Evolutionary conservation across 2,329 filamentous ascomycete genomes (phyloP), one percentile per base, ranked within the genome.

Genomic region (Fusarium bactridioides): DNA sequence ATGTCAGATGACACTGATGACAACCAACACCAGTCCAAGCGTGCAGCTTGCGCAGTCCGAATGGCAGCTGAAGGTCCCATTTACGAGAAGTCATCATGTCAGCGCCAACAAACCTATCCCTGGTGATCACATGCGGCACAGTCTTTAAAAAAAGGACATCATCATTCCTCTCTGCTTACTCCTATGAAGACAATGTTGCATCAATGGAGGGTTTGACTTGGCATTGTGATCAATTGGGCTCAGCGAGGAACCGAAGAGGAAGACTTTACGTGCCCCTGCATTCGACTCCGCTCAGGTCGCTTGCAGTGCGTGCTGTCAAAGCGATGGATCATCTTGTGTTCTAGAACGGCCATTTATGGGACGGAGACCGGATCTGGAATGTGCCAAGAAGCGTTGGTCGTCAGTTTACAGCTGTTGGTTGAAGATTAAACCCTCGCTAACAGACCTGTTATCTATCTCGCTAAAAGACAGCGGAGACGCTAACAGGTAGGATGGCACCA

Each of bases 361-460:
- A 48, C 40, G 10, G 5, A 18, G 9, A 10, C 54, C 54, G 33
- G 41, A 57, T 48, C 41, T 16, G 40, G 54, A 35, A 45, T 35
- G 25, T 57, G 54, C 54, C 40, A 48, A 57, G 54, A 33, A 13
- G 18, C 23, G 23, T 57, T 57, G 54, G 29, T 57, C 23, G 40
- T 33, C 48, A 57, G 50, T 29, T 54, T 25, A 16, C 50, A 54
- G 23, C 40, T 57, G 38, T 25, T 35, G 40, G 54, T 19, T 35
- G n/a, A 29, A 11, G 7, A 10, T 35, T 18, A 3, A 15, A 19
- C 10, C n/a, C 29, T 18, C 5, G 19, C 33, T 57, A 57, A 57
- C n/a, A 12, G 18, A 8, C 29, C n/a, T 35, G 54, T 48, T 47
- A 57, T 27, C 3, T 2, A 16, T 27, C 2, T 21, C 35, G 23